Evolutionary conservation across 202 grass and related monocot species (phyloP).

Genomic region (Brachypodium distachyon): DNA sequence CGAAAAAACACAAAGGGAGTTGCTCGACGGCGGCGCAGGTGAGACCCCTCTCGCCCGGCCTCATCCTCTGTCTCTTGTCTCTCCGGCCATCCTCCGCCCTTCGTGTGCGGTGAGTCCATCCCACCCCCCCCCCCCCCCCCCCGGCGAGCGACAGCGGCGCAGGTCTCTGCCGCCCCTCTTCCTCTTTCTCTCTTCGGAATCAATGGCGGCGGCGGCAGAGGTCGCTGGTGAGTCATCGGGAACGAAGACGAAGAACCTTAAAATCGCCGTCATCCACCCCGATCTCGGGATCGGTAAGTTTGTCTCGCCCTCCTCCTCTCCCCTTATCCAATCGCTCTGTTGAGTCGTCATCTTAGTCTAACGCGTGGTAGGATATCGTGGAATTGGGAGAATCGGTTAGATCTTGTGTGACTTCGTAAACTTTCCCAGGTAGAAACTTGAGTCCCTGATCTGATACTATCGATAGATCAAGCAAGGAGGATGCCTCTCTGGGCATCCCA

Average conservation of each 20-base stretch:
- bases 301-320: neutral
- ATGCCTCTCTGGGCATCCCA: neutral
- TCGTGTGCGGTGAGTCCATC: too few relatives aligned
- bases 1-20: too few relatives aligned
- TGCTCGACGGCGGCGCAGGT: too few relatives aligned
- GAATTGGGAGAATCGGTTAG: neutral
- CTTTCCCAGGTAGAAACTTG: neutral
- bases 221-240: conserved; percentile 6
- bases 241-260: conserved; percentile 35
- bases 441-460: neutral
- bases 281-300: conserved; percentile 74
- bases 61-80: too few relatives aligned
- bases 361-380: neutral
- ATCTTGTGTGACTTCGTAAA: neutral
- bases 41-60: too few relatives aligned
- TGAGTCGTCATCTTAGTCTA: neutral
- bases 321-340: neutral
- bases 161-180: too few relatives aligned
- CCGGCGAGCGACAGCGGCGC: too few relatives aligned
- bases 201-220: conserved; percentile 23
- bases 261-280: conserved; percentile 71
- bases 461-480: neutral
- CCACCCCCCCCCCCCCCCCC: too few relatives aligned
- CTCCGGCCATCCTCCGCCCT: too few relatives aligned
- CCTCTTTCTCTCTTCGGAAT: too few relatives aligned